A percentile compares a stretch with the other conserved stretches of the same genome.
phyloP scores from a whole-genome alignment of 2,329 filamentous ascomycete genomes.

The Neopestalotiopsis sp. region DNA sequence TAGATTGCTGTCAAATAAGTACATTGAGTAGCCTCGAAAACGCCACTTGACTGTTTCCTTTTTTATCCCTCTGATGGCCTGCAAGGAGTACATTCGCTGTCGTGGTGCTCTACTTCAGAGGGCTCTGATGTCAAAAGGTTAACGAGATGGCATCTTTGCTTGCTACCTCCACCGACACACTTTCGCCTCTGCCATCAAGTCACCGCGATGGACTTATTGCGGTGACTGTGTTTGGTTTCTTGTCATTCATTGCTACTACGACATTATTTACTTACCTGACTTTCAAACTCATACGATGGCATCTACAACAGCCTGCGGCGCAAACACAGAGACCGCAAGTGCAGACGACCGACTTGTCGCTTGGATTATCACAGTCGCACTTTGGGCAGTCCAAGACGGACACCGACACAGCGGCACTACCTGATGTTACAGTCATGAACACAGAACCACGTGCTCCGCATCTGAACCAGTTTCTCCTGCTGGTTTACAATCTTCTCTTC shows the following conservation, averaged over 20 bases:
- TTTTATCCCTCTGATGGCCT: not conserved
- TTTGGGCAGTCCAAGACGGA: constrained; percentile 5
- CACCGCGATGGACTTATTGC: constrained; percentile 21
- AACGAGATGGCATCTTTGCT: constrained; percentile 9
- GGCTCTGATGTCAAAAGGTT: not conserved
- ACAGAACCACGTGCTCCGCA: constrained; percentile 25
- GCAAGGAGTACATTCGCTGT: not conserved
- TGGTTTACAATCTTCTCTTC: constrained; percentile 70
- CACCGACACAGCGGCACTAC: not conserved
- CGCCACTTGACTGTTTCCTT: not conserved
- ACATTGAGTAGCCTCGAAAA: not conserved
- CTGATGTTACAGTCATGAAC: not conserved
- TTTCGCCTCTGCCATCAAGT: constrained; percentile 5
- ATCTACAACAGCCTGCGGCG: constrained; percentile 23
- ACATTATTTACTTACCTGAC: constrained; percentile 20
- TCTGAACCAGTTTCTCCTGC: constrained; percentile 70
- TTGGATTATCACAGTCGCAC: constrained; percentile 13
- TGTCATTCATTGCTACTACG: constrained; percentile 17
- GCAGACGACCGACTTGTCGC: constrained; percentile 5
- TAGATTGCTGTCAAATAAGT: not conserved
- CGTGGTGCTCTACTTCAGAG: not conserved
- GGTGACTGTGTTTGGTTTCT: constrained; percentile 19
- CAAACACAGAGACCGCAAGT: not conserved
- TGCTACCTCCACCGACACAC: constrained; percentile 6
- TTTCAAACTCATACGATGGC: constrained; percentile 21